Evolutionary conservation across 2,329 filamentous ascomycete species (phyloP).

Genomic region (Aspergillus amoenus): DNA sequence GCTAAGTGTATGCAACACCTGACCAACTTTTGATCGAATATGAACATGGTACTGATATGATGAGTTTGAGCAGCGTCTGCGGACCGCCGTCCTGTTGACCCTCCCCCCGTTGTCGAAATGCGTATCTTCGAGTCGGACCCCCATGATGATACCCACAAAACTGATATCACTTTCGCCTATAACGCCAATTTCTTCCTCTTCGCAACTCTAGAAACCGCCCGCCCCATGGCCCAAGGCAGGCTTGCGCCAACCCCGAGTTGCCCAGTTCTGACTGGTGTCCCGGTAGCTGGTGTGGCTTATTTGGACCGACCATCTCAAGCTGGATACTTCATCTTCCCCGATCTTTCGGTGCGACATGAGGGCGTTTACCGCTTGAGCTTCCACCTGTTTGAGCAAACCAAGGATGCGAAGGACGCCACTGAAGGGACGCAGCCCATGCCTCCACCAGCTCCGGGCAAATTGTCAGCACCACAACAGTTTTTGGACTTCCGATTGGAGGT

Average conservation of each 20-base stretch:
- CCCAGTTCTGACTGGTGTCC: constrained; percentile 88
- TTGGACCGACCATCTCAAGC: constrained; percentile 76
- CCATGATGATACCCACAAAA: constrained; percentile 56
- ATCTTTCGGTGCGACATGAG: constrained; percentile 93
- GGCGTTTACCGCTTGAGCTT: constrained; percentile 90
- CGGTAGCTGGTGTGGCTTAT: constrained; percentile 93
- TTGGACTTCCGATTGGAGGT: constrained; percentile 88
- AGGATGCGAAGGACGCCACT: constrained; percentile 78
- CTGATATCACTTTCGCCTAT: constrained; percentile 83
- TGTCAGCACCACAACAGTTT: constrained; percentile 51
- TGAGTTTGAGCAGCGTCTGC: constrained; percentile 62
- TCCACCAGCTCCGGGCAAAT: constrained; percentile 35
- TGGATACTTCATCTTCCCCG: constrained; percentile 97
- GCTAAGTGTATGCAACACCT: constrained; percentile 72
- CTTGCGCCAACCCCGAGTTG: constrained; percentile 67
- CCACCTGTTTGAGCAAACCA: constrained; percentile 89
- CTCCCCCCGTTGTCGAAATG: constrained; percentile 90
- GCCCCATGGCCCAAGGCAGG: constrained; percentile 77
- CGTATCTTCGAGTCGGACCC: constrained; percentile 71
- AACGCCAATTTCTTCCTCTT: constrained; percentile 98
- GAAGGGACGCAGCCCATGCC: constrained; percentile 46
- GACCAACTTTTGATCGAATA: not conserved
- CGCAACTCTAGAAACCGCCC: constrained; percentile 83
- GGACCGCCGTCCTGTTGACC: constrained; percentile 89
- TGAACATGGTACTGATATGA: constrained; percentile 11